These are phyloP conservation scores for Madurella mycetomatis DNA, from an alignment of 2,329 filamentous ascomycete species.

Conservation along the genomic window DNA sequence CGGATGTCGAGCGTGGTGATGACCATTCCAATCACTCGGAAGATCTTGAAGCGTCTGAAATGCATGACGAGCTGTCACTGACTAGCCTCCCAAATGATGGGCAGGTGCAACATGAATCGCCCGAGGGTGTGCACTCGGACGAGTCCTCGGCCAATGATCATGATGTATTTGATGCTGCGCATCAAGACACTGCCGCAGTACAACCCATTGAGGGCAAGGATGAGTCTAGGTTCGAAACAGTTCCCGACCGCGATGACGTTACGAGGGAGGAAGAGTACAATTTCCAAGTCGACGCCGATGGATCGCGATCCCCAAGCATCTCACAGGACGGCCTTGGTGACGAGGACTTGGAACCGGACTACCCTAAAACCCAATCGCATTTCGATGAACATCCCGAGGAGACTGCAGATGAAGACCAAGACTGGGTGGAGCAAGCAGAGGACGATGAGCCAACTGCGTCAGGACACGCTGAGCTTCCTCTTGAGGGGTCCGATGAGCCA, in stretches of 20 bases:
- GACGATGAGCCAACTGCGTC: not conserved
- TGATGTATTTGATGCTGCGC: not conserved
- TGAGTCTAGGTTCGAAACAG: not conserved
- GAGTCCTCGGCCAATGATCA: constrained; percentile 4
- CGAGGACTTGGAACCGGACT: constrained; percentile 1
- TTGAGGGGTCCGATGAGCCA: not conserved
- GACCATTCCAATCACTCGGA: constrained; percentile 10
- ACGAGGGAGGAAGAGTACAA: not conserved
- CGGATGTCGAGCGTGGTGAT: constrained; percentile 14
- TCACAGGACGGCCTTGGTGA: not conserved
- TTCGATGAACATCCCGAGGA: constrained; percentile 2
- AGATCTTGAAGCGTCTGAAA: constrained; percentile 13
- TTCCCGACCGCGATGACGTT: not conserved
- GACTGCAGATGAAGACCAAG: not conserved
- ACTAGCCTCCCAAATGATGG: constrained; percentile 6
- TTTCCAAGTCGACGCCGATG: not conserved
- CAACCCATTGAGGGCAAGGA: not conserved
- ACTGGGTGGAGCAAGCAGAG: constrained; percentile 8
- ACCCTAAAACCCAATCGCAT: not conserved
- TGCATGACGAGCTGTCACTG: constrained; percentile 4
- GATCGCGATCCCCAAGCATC: not conserved
- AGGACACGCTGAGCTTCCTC: not conserved
- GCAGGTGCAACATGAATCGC: constrained; percentile 5
- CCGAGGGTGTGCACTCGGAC: constrained; percentile 12
- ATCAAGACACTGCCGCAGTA: not conserved